Conservation (phyloP, 1,284 basidiomycete species). For the Trametes pubescens region DNA sequence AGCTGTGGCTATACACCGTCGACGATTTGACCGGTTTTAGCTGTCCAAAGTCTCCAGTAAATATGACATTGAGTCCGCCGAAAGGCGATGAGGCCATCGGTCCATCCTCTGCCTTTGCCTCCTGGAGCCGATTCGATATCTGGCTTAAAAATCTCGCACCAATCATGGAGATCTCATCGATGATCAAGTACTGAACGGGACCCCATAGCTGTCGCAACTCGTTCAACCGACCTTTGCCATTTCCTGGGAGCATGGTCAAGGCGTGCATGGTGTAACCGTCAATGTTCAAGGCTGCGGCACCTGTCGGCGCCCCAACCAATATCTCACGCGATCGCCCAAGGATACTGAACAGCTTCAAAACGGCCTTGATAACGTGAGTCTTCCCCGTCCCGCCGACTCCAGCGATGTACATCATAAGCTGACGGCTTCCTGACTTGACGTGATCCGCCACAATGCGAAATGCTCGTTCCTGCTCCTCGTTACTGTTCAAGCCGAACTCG, state of each 20-base stretch:
- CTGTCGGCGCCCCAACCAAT: conserved; percentile 18
- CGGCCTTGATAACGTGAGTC: conserved; percentile 27
- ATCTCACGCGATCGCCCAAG: not conserved
- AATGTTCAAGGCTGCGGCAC: conserved; percentile 20
- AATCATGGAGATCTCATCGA: conserved; percentile 21
- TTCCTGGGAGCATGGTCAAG: conserved; percentile 13
- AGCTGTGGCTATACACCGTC: conserved; percentile 9
- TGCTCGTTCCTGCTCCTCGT: conserved; percentile 8
- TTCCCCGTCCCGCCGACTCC: conserved; percentile 34
- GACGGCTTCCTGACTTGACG: conserved; percentile 3
- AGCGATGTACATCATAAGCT: conserved; percentile 25
- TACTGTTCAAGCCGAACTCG: too few relatives aligned
- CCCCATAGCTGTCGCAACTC: not conserved
- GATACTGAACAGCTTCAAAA: conserved; percentile 5
- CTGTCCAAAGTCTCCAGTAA: conserved; percentile 30
- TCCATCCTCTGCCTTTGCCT: not conserved
- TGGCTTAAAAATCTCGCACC: not conserved
- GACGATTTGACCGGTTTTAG: conserved; percentile 14
- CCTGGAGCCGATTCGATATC: not conserved
- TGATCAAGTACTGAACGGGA: not conserved
- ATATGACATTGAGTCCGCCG: conserved; percentile 28
- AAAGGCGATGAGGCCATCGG: not conserved
- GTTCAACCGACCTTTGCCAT: not conserved
- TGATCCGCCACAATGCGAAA: conserved; percentile 14
- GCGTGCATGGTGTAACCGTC: conserved; percentile 27